Base-by-base conservation (phyloP, 768 basidiomycete genomes). In the Mycena albidolilacea region DNA sequence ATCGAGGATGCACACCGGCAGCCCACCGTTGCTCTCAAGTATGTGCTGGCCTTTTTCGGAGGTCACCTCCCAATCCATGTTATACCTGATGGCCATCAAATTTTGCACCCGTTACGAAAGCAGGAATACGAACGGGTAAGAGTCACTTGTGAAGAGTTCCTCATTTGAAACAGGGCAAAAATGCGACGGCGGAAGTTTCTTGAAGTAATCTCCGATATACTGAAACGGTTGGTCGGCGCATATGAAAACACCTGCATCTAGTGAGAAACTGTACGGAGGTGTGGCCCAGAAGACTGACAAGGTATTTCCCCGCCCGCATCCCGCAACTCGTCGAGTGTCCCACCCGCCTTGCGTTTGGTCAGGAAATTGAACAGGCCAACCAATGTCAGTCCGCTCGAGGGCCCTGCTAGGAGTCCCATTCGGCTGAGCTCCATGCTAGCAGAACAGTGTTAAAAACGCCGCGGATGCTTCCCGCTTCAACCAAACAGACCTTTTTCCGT, bases 271-370 rank as follows among this genome's bases (percentile, higher is more conserved):
- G 12, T 11, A n/a, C 21, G 12, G 37, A 43, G 14, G 9, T 14
- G 41, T 43, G 9, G 41, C n/a, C 19, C 30, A 39, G 11, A 21
- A 43, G 6, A 43, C 60, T 43, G 17, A 43, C 19, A 61, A 21
- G 60, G 38, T 35, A 60, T 60, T 39, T 60, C 58, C 3, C 58
- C 60, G 39, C 41, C 43, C 12, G 39, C 35, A 41, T 61, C 44
- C 8, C 58, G 41, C 43, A 61, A 61, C n/a, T 61, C 38, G 60
- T 61, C 39, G 43, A 61, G 60, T 7, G 60, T 41, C 10, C 60
- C 39, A 39, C 12, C 43, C 60, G 17, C 60, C 35, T 61, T 61
- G 21, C 60, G 60, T 21, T 61, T 61, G 41, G 60, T 41, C 60
- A 61, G 21, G 39, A 43, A 61, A 61, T 43, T 61, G 39, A 21